Percentiles rank a stretch among this genome's conserved stretches.
Conservation (phyloP, 2,329 filamentous ascomycete genomes). For the Xylaria sp. region DNA sequence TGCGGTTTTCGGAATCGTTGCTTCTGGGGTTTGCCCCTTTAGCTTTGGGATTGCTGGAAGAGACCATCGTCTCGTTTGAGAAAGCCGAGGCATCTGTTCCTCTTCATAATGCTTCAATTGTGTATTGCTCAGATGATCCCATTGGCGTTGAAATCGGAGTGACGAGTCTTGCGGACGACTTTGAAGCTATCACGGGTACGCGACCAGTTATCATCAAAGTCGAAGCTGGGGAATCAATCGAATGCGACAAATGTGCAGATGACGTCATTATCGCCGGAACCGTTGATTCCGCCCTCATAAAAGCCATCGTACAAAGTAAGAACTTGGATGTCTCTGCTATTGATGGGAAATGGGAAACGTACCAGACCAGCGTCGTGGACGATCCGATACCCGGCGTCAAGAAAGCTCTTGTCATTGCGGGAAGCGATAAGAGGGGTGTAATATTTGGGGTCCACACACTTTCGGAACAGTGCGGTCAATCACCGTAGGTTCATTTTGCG, state of each 20-base stretch:
- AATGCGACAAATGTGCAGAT: constrained; percentile 32
- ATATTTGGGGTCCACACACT: constrained; percentile 70
- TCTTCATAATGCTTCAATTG: constrained; percentile 35
- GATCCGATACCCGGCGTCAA: constrained; percentile 57
- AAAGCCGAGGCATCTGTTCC: constrained; percentile 20
- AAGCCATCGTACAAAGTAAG: constrained; percentile 55
- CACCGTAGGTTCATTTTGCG: constrained; percentile 53
- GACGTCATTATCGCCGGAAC: constrained; percentile 63
- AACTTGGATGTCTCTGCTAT: constrained; percentile 60
- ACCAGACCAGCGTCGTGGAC: constrained; percentile 59
- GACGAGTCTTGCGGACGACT: constrained; percentile 41
- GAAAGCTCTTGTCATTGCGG: constrained; percentile 65
- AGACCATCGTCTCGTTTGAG: constrained; percentile 38
- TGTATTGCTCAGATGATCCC: constrained; percentile 37
- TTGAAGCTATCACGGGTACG: constrained; percentile 44
- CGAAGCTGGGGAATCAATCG: background rate
- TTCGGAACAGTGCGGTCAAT: constrained; percentile 71
- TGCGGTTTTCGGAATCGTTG: constrained; percentile 12
- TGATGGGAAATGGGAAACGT: constrained; percentile 68
- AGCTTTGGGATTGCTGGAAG: constrained; percentile 32
- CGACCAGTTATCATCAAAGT: constrained; percentile 31
- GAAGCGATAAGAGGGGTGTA: constrained; percentile 67
- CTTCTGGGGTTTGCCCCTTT: constrained; percentile 12
- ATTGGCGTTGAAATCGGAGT: constrained; percentile 40
- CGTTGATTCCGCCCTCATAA: constrained; percentile 58